A percentile compares a stretch with the other conserved stretches of the same genome.
Evolutionary conservation across 768 basidiomycete genomes (phyloP).

Genomic region (Phylloporus sp.): DNA sequence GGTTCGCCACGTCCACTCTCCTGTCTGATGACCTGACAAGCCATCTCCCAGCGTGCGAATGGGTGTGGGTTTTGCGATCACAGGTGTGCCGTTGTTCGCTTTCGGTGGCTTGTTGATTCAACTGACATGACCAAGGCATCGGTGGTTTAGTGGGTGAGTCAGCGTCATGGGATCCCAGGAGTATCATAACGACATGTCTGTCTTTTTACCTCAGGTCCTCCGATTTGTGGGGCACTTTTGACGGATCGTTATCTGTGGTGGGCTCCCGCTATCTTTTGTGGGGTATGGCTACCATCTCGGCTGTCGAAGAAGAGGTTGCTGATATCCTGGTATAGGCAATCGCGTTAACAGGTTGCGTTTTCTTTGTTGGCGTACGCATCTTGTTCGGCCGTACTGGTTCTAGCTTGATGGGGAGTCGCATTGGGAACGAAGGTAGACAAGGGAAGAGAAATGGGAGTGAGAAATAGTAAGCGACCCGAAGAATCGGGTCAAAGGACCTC

Average conservation of each 20-base stretch:
- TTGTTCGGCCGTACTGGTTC: neutral
- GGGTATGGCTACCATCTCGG: constrained; percentile 21
- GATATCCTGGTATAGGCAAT: constrained; percentile 1
- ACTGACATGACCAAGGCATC: constrained; percentile 12
- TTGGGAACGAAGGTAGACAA: neutral
- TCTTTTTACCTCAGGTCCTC: constrained; percentile 41
- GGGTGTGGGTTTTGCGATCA: constrained; percentile 46
- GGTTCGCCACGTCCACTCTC: constrained; percentile 25
- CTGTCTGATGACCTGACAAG: constrained; percentile 5
- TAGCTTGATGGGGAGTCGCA: no score
- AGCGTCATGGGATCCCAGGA: no score
- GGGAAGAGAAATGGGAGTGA: neutral
- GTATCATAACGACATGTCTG: constrained; percentile 8
- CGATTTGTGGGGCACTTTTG: constrained; percentile 55
- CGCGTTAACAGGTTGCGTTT: constrained; percentile 1
- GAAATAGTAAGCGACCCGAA: neutral
- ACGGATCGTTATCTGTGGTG: constrained; percentile 51
- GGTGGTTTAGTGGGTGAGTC: constrained; percentile 22
- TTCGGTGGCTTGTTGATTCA: neutral
- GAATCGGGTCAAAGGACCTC: neutral
- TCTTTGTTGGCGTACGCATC: constrained; percentile 15
- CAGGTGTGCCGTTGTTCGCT: constrained; percentile 25
- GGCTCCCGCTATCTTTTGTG: constrained; percentile 52
- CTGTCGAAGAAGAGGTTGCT: neutral
- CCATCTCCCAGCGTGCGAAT: constrained; percentile 31